Evolutionary conservation across 805 yeast species (phyloP).

Genomic region (Saccharomycopsis capsularis): DNA sequence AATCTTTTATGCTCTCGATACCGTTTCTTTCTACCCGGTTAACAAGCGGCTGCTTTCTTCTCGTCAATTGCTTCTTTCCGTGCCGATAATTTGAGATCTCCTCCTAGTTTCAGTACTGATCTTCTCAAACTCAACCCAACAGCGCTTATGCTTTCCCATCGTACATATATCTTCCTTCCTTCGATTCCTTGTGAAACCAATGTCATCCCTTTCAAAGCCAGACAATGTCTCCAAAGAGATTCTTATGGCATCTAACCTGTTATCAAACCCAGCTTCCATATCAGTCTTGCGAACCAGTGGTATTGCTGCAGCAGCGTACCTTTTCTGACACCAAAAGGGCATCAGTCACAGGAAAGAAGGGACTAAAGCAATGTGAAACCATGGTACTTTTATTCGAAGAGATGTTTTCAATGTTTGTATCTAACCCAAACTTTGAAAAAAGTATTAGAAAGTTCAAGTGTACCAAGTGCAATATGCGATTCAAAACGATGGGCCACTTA

Average conservation of each 20-base stretch:
- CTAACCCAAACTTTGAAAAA: slow-evolving; percentile 18
- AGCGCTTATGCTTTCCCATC: not conserved
- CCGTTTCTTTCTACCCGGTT: too few species aligned
- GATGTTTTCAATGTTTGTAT: slow-evolving; percentile 16
- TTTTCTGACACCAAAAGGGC: not conserved
- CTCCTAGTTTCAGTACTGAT: slow-evolving; percentile 4
- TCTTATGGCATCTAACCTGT: not conserved
- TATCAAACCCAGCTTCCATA: not conserved
- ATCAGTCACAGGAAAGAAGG: too few species aligned
- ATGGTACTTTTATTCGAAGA: slow-evolving; percentile 8
- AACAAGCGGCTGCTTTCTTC: too few species aligned
- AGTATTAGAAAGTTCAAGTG: slow-evolving; percentile 16
- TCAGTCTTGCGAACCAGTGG: not conserved
- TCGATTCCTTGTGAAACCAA: slow-evolving; percentile 4
- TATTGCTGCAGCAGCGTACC: not conserved
- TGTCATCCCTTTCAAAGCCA: not conserved
- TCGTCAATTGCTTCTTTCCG: too few species aligned
- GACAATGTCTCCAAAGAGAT: not conserved
- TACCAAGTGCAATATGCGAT: slow-evolving; percentile 13
- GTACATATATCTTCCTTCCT: slow-evolving; percentile 5
- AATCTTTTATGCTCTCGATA: too few species aligned
- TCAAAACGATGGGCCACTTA: slow-evolving; percentile 18
- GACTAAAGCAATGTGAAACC: not conserved
- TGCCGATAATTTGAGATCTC: not conserved
- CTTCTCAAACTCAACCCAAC: slow-evolving; percentile 5